phyloP scores from a whole-genome alignment of 805 yeast species.

The Ascoidea tarda region DNA sequence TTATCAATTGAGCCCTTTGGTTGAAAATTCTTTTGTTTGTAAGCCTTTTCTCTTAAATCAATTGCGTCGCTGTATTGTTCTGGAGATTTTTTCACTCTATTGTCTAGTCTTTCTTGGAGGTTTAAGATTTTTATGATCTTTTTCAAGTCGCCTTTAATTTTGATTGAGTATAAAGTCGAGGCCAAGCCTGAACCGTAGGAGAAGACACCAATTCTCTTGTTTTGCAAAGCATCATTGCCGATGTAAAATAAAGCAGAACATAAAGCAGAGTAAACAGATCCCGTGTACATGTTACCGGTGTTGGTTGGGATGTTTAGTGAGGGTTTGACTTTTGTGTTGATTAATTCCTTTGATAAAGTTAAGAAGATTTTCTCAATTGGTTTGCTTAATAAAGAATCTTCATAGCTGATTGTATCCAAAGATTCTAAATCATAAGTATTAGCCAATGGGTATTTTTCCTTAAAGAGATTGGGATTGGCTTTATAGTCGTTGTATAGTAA shows the following conservation, averaged over 20 bases:
- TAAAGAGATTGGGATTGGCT: constrained; percentile 48
- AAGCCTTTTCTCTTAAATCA: constrained; percentile 78
- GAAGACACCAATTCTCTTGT: constrained; percentile 80
- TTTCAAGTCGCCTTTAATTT: constrained; percentile 69
- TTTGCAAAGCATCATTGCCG: constrained; percentile 60
- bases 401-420: constrained; percentile 47
- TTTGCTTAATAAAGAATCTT: constrained; percentile 67
- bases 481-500: constrained; percentile 78
- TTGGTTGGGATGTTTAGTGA: constrained; percentile 83
- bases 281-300: constrained; percentile 97
- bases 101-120: constrained; percentile 50
- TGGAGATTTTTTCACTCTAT: constrained; percentile 59
- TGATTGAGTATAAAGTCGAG: constrained; percentile 69
- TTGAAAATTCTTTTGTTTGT: constrained; percentile 61
- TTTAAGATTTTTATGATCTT: constrained; percentile 49
- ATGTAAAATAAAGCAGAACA: constrained; percentile 68
- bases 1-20: constrained; percentile 73
- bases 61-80: constrained; percentile 71
- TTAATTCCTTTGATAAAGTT: constrained; percentile 52
- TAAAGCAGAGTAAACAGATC: constrained; percentile 78
- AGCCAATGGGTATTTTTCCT: constrained; percentile 30
- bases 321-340: constrained; percentile 60
- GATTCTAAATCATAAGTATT: constrained; percentile 11
- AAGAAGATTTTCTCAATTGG: constrained; percentile 76
- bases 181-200: constrained; percentile 99